Percentiles rank a stretch among this genome's conserved stretches.
Evolutionary conservation across 805 yeast genomes (phyloP).

Genomic region (Yamadazyma insecticola): DNA sequence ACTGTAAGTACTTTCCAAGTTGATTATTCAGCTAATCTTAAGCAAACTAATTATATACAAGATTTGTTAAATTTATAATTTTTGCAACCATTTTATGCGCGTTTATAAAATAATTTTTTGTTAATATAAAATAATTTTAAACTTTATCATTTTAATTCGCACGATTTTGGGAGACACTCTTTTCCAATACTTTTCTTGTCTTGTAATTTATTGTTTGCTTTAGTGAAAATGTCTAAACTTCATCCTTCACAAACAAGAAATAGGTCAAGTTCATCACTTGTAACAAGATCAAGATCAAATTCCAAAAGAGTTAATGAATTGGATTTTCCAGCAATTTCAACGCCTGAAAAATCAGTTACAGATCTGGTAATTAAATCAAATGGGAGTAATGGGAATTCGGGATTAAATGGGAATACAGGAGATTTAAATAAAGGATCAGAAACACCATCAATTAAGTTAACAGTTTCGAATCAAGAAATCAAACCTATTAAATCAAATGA

Average conservation of each 20-base stretch:
- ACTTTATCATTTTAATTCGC: too few species aligned
- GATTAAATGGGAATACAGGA: background rate
- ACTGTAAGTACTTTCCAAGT: constrained; percentile 45
- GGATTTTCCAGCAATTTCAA: background rate
- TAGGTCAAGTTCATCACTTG: constrained; percentile 4
- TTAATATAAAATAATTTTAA: too few species aligned
- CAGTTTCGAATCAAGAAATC: constrained; percentile 3
- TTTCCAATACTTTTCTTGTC: too few species aligned
- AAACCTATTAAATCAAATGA: constrained; percentile 4
- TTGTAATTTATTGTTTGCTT: too few species aligned
- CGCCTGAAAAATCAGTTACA: constrained; percentile 1
- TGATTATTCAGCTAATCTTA: constrained; percentile 39
- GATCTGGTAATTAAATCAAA: background rate
- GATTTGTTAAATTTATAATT: too few species aligned
- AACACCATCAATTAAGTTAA: background rate
- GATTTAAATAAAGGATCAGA: background rate
- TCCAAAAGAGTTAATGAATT: constrained; percentile 1
- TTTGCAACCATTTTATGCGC: too few species aligned
- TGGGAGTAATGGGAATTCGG: background rate
- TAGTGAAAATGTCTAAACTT: too few species aligned
- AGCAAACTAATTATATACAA: constrained; percentile 14
- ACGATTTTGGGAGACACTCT: too few species aligned
- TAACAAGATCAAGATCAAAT: constrained; percentile 4
- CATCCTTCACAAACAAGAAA: constrained; percentile 6
- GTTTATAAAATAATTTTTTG: too few species aligned